phyloP scores from a whole-genome alignment of 495 filamentous ascomycete species.

The Peziza echinospora region DNA sequence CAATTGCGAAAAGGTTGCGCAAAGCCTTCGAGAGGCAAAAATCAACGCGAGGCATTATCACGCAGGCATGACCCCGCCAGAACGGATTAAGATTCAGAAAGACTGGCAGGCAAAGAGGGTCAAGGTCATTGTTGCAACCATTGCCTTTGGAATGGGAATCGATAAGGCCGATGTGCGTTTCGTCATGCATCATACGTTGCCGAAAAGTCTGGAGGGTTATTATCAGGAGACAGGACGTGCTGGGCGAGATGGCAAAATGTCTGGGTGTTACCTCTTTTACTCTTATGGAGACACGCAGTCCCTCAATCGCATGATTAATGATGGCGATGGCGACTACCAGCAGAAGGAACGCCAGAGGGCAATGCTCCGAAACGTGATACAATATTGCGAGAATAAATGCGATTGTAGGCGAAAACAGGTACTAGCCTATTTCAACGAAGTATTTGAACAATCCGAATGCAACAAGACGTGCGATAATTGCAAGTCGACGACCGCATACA shows the following conservation, averaged over 20 bases:
- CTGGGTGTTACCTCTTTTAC: slow-evolving; percentile 80
- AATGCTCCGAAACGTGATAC: slow-evolving; percentile 65
- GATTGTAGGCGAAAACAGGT: slow-evolving; percentile 78
- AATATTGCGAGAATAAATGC: slow-evolving; percentile 68
- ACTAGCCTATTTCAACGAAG: slow-evolving; percentile 76
- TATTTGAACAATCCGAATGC: slow-evolving; percentile 50
- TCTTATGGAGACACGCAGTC: slow-evolving; percentile 45
- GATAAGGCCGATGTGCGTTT: slow-evolving; percentile 92
- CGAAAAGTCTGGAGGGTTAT: slow-evolving; percentile 93
- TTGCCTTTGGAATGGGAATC: slow-evolving; percentile 98
- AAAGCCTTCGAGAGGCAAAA: slow-evolving; percentile 35
- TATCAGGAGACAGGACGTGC: slow-evolving; percentile 95
- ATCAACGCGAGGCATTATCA: slow-evolving; percentile 75
- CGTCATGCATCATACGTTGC: slow-evolving; percentile 77
- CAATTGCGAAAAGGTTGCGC: slow-evolving; percentile 58
- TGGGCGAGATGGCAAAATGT: slow-evolving; percentile 69
- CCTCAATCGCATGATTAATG: slow-evolving; percentile 52
- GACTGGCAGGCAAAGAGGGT: slow-evolving; percentile 58
- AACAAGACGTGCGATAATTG: slow-evolving; percentile 69
- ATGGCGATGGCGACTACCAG: slow-evolving; percentile 46
- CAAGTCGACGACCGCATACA: slow-evolving; percentile 40
- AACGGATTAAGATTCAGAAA: slow-evolving; percentile 46
- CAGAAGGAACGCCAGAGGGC: slow-evolving; percentile 63
- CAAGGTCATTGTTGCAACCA: slow-evolving; percentile 93
- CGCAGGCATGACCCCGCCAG: slow-evolving; percentile 42